These are phyloP conservation scores for Lizonia empirigonia DNA, from an alignment of 2,329 filamentous ascomycete genomes.

Conservation along the genomic window DNA sequence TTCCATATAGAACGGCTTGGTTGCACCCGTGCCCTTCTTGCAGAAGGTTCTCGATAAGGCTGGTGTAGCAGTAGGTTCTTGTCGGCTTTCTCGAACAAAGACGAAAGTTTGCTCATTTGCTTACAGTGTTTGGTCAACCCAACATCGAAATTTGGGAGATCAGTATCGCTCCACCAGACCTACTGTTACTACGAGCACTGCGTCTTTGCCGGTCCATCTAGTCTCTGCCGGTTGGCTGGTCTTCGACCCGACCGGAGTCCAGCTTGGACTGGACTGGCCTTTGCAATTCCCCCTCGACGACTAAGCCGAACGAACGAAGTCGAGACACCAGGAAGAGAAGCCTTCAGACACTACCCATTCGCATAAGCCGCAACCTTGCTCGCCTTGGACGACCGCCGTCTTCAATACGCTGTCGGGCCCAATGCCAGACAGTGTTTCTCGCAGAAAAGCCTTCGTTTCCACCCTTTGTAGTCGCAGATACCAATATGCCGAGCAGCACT, in stretches of 20 bases:
- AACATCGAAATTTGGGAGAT: not conserved
- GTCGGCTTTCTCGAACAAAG: not conserved
- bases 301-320: not conserved
- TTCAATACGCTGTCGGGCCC: not conserved
- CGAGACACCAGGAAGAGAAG: not conserved
- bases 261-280: constrained; percentile 23
- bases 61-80: not conserved
- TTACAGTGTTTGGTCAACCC: not conserved
- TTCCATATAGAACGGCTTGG: not conserved
- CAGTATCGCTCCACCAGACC: not conserved
- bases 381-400: not conserved
- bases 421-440: not conserved
- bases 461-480: not conserved
- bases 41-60: not conserved
- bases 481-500: not conserved
- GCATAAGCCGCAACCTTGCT: not conserved
- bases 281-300: constrained; percentile 2
- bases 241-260: constrained; percentile 26
- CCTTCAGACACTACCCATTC: not conserved
- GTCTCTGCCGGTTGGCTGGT: not conserved
- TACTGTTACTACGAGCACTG: constrained; percentile 8
- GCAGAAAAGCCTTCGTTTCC: not conserved
- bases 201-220: constrained; percentile 2
- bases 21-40: not conserved
- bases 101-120: not conserved